A percentile compares a stretch with the other conserved stretches of the same genome.
Evolutionary conservation across 1,139 yeast species (phyloP).

Genomic region (Saccharomyces pastorianus): DNA sequence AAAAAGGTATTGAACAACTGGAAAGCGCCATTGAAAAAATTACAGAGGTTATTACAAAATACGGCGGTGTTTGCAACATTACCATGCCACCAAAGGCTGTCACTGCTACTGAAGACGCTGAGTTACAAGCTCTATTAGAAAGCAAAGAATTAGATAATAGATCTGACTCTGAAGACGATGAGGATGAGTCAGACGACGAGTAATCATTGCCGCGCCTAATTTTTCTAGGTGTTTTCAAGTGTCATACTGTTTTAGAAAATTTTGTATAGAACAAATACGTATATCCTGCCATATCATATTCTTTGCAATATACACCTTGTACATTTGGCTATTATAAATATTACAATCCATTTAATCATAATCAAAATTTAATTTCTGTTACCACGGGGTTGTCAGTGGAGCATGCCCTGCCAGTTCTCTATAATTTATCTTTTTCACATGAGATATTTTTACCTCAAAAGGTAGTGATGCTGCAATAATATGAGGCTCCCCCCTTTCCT

Average conservation of each 20-base stretch:
- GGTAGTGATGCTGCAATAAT: not conserved
- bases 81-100: slow-evolving; percentile 99
- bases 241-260: not conserved
- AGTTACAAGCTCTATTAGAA: slow-evolving; percentile 87
- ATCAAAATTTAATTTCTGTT: not conserved
- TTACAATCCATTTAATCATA: not conserved
- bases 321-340: not conserved
- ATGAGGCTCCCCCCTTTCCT: not conserved
- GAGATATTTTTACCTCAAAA: not conserved
- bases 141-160: slow-evolving; percentile 60
- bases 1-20: slow-evolving; percentile 72
- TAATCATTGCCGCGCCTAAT: slow-evolving; percentile 6
- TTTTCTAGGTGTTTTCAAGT: not conserved
- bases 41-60: slow-evolving; percentile 54
- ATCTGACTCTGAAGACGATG: slow-evolving; percentile 54
- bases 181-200: slow-evolving; percentile 43
- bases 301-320: not conserved
- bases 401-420: not conserved
- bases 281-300: not conserved
- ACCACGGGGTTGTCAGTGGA: not conserved
- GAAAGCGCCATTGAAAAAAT: slow-evolving; percentile 74
- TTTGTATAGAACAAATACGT: not conserved
- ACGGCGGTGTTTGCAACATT: slow-evolving; percentile 83
- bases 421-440: not conserved
- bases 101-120: slow-evolving; percentile 97